phyloP scores from a whole-genome alignment of 2,329 filamentous ascomycete genomes.

The Fusarium denticulatum region DNA sequence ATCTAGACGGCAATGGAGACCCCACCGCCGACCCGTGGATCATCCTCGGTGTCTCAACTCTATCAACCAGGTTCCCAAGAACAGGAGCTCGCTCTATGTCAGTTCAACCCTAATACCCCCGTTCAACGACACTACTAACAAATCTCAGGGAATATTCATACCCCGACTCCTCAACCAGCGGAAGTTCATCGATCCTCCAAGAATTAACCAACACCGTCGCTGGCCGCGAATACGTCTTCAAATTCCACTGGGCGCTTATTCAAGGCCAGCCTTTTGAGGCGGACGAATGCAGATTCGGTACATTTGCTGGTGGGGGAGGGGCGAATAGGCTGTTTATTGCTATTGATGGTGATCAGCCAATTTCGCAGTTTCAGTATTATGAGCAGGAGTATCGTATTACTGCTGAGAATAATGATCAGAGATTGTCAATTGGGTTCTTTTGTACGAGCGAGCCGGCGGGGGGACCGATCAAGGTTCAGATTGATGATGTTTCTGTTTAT shows the following conservation, averaged over 20 bases:
- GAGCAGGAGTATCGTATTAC: background rate
- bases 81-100: background rate
- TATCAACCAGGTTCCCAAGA: background rate
- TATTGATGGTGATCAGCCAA: background rate
- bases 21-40: background rate
- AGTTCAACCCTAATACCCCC: background rate
- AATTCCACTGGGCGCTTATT: background rate
- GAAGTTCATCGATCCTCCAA: background rate
- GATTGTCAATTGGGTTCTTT: background rate
- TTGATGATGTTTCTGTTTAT: background rate
- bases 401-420: background rate
- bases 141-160: background rate
- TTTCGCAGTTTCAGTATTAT: background rate
- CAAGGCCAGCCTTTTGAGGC: background rate
- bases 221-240: background rate
- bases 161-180: background rate
- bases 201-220: background rate
- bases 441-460: background rate
- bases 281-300: conserved; percentile 15
- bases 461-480: background rate
- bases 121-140: fast-evolving
- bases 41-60: background rate
- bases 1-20: background rate
- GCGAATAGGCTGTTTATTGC: background rate
- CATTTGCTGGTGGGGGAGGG: conserved; percentile 14